Percentiles rank a stretch among this genome's conserved stretches.
These are phyloP conservation scores for Asterionellopsis glacialis DNA, from an alignment of 108 stramenopile genomes.

Conservation along the genomic window DNA sequence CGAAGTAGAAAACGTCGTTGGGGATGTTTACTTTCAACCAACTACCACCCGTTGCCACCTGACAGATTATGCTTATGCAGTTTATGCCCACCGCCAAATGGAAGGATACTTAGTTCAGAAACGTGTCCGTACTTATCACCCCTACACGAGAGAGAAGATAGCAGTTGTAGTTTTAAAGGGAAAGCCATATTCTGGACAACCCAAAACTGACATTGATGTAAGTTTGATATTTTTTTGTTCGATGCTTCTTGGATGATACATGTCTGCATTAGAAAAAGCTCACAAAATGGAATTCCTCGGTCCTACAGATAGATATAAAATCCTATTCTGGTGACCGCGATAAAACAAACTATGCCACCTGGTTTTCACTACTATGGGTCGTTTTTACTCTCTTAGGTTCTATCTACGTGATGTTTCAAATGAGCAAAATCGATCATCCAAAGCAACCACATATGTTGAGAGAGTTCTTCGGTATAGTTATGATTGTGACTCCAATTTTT, in stretches of 20 bases:
- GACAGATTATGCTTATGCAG: conserved; percentile 45
- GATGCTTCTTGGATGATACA: too few relatives aligned
- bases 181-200: conserved; percentile 58
- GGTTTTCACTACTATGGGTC: conserved; percentile 34
- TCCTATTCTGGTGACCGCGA: too few relatives aligned
- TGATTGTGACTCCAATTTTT: conserved; percentile 19
- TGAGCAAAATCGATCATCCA: conserved; percentile 10
- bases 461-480: conserved; percentile 25
- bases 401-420: conserved; percentile 37
- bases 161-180: conserved; percentile 47
- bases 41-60: conserved; percentile 6
- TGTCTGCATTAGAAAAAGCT: too few relatives aligned
- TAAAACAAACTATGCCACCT: too few relatives aligned
- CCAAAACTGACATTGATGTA: conserved; percentile 60
- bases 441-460: conserved; percentile 6
- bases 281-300: too few relatives aligned
- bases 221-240: too few relatives aligned
- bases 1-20: conserved; percentile 11
- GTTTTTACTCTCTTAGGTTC: conserved; percentile 36
- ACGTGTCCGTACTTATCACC: conserved; percentile 58
- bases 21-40: conserved; percentile 25
- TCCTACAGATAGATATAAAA: too few relatives aligned
- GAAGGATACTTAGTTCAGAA: conserved; percentile 32
- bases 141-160: conserved; percentile 54
- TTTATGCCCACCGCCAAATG: conserved; percentile 51